A percentile compares a stretch with the other conserved stretches of the same genome.
Conservation (phyloP, 306 rosid species). For the Cercis canadensis region DNA sequence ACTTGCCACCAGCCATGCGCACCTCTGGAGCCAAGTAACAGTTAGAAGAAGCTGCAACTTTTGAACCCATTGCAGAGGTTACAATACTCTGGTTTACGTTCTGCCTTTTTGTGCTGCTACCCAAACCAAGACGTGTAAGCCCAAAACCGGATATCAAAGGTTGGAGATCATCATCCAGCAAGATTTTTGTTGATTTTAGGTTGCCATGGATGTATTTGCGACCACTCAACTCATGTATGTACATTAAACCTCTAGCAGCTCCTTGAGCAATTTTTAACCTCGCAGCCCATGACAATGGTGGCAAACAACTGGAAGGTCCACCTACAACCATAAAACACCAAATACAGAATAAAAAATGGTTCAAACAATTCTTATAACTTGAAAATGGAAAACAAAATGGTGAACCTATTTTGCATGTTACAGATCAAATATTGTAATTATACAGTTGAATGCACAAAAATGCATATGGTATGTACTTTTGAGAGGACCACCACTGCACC, state of each 20-base stretch:
- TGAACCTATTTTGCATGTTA: neutral
- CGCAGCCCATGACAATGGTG: conserved; percentile 65
- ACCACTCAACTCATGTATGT: conserved; percentile 72
- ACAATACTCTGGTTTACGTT: conserved; percentile 42
- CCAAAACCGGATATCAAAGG: conserved; percentile 80
- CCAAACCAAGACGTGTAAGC: conserved; percentile 55
- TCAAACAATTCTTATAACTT: conserved; percentile 7
- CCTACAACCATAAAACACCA: conserved; percentile 52
- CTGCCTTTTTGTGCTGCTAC: conserved; percentile 47
- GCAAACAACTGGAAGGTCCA: conserved; percentile 50
- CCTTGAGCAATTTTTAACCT: conserved; percentile 84
- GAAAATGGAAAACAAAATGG: neutral
- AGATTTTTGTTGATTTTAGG: conserved; percentile 76
- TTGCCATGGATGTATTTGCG: conserved; percentile 77
- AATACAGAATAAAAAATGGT: conserved; percentile 10
- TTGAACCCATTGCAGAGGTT: conserved; percentile 47
- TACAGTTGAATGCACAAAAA: conserved; percentile 6
- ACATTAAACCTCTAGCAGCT: conserved; percentile 72
- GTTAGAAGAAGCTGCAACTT: conserved; percentile 47
- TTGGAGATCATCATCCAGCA: conserved; percentile 69
- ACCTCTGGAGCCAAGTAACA: conserved; percentile 71
- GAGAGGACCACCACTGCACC: conserved; percentile 31
- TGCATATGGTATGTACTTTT: neutral
- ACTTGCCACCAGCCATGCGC: conserved; percentile 56
- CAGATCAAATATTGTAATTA: no score